These are phyloP conservation scores for Gonapodya prolifera DNA, from an alignment of 192 early-diverging fungal genomes.

Conservation along the genomic window DNA sequence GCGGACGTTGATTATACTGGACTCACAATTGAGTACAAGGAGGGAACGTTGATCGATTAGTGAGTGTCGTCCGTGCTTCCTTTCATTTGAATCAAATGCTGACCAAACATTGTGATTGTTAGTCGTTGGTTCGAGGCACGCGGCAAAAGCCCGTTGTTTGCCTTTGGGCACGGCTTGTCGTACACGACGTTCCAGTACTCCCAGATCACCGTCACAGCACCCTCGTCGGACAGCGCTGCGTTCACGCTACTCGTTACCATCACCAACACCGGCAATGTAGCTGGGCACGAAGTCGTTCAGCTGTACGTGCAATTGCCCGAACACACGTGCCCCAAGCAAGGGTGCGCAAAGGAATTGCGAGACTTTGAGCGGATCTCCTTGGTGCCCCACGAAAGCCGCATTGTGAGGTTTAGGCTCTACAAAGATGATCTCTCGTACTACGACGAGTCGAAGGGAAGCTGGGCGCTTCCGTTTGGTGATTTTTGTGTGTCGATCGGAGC, in stretches of 20 bases:
- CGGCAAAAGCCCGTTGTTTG: conserved; percentile 30
- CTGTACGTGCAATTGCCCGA: conserved; percentile 14
- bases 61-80: no score
- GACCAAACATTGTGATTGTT: no score
- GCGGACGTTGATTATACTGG: not conserved
- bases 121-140: conserved; percentile 28
- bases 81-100: no score
- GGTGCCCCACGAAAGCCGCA: conserved; percentile 19
- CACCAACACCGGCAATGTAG: not conserved
- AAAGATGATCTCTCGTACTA: conserved; percentile 30
- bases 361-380: conserved; percentile 22
- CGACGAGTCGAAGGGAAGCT: conserved; percentile 18
- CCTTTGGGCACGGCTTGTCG: conserved; percentile 50
- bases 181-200: conserved; percentile 19
- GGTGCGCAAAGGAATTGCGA: conserved; percentile 18
- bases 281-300: not conserved
- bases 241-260: no score
- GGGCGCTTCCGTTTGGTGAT: conserved; percentile 28
- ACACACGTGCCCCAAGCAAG: conserved; percentile 13
- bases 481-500: conserved; percentile 41
- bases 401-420: conserved; percentile 26
- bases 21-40: conserved; percentile 35
- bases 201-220: no score
- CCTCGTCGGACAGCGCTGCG: not conserved
- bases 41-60: conserved; percentile 44